Conservation (phyloP, 2,329 filamentous ascomycete species). For the Oidium heveae region DNA sequence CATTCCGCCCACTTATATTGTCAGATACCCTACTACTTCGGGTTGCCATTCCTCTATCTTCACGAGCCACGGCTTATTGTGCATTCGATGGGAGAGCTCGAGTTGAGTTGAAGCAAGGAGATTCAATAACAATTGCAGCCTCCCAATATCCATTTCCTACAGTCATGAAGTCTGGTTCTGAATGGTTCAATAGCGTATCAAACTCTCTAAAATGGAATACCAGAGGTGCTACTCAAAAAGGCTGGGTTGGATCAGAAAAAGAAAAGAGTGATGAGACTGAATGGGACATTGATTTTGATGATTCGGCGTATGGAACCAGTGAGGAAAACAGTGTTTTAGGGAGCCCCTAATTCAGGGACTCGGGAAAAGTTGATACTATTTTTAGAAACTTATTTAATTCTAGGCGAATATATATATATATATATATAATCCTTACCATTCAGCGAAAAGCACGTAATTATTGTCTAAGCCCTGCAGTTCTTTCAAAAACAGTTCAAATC, state of each 20-base stretch:
- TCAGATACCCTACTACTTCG: constrained; percentile 84
- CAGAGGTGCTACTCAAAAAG: constrained; percentile 74
- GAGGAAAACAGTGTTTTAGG: constrained; percentile 45
- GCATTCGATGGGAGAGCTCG: constrained; percentile 95
- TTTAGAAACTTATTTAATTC: too few relatives aligned
- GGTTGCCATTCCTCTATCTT: constrained; percentile 61
- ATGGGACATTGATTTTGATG: constrained; percentile 94
- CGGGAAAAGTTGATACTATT: too few relatives aligned
- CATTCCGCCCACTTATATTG: constrained; percentile 92
- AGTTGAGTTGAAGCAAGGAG: constrained; percentile 74
- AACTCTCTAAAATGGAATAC: constrained; percentile 90
- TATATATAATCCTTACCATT: too few relatives aligned
- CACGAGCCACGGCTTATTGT: constrained; percentile 82
- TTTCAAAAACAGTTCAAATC: too few relatives aligned
- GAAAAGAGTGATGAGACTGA: constrained; percentile 27
- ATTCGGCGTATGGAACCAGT: constrained; percentile 44
- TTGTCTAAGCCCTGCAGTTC: too few relatives aligned
- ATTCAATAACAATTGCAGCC: constrained; percentile 87
- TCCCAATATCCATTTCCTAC: constrained; percentile 95
- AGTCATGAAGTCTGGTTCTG: constrained; percentile 64
- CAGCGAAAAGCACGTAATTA: too few relatives aligned
- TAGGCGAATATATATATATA: too few relatives aligned
- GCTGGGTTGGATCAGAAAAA: constrained; percentile 30
- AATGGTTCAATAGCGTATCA: constrained; percentile 94
- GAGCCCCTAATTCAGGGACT: constrained; percentile 23